A percentile compares a stretch with the other conserved stretches of the same genome.
These are phyloP conservation scores for Gnaphalium uliginosum DNA, from an alignment of 129 eudicot genomes.

Conservation along the genomic window DNA sequence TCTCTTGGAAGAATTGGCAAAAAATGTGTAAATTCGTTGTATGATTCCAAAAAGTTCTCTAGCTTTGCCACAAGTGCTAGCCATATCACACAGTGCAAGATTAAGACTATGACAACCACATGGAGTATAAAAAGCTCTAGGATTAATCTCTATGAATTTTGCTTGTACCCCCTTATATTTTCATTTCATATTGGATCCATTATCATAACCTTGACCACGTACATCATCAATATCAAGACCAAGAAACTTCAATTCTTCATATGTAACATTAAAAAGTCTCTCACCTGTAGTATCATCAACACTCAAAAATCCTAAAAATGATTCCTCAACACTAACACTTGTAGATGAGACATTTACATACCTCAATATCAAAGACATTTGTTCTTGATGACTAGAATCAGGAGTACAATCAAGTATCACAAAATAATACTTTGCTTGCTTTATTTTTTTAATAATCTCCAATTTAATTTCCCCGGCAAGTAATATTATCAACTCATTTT, in stretches of 20 bases:
- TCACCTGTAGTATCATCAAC: too few species aligned
- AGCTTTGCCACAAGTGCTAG: background rate
- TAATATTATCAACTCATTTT: too few species aligned
- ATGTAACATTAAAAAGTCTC: background rate
- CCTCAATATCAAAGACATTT: too few species aligned
- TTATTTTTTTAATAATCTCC: too few species aligned
- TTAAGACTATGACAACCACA: conserved; percentile 4
- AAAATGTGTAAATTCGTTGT: background rate
- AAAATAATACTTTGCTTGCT: too few species aligned
- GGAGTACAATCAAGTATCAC: too few species aligned
- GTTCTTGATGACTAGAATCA: too few species aligned
- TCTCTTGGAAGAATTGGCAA: background rate
- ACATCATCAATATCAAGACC: background rate
- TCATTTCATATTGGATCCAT: background rate
- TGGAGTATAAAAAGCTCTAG: background rate
- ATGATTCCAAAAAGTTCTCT: background rate
- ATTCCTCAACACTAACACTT: too few species aligned
- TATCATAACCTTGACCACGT: background rate
- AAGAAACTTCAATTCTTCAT: background rate
- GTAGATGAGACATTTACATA: too few species aligned
- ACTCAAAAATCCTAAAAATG: too few species aligned
- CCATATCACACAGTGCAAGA: background rate
- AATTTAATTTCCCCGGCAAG: too few species aligned
- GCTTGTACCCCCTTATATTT: background rate
- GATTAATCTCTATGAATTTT: background rate